Conservation (phyloP, 306 rosid species). For the Elaeagnus macrophylla region DNA sequence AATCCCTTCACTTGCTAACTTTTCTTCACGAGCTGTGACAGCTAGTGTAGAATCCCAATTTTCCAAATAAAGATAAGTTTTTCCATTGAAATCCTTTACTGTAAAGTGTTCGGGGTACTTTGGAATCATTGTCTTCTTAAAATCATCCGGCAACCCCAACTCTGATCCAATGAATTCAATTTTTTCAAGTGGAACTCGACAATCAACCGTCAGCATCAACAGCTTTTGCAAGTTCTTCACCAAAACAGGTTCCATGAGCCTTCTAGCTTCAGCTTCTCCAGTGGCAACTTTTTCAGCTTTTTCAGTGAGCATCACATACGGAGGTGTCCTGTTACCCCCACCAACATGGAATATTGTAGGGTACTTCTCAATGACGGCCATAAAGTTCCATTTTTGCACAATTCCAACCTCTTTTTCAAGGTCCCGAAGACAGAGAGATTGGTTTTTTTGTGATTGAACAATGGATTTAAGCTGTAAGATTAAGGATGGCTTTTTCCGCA, state of each 20-base stretch:
- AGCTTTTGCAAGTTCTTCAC: slow-evolving; percentile 55
- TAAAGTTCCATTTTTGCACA: slow-evolving; percentile 82
- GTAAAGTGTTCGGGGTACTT: slow-evolving; percentile 56
- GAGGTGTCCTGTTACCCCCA: slow-evolving; percentile 38
- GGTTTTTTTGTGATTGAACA: slow-evolving; percentile 45
- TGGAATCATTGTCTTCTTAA: slow-evolving; percentile 38
- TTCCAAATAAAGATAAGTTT: slow-evolving; percentile 47
- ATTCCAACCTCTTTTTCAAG: slow-evolving; percentile 82
- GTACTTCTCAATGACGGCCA: slow-evolving; percentile 59
- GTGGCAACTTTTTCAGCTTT: slow-evolving; percentile 44
- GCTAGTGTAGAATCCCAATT: slow-evolving; percentile 74
- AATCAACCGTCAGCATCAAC: slow-evolving; percentile 68
- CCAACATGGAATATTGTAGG: slow-evolving; percentile 57
- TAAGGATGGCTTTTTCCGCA: slow-evolving; percentile 60
- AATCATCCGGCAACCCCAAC: slow-evolving; percentile 52
- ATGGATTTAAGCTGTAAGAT: slow-evolving; percentile 57
- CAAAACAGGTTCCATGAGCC: slow-evolving; percentile 63
- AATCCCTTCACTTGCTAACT: slow-evolving; percentile 32
- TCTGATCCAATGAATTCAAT: slow-evolving; percentile 45
- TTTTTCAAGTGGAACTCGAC: slow-evolving; percentile 47
- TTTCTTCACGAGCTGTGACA: slow-evolving; percentile 49
- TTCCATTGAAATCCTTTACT: slow-evolving; percentile 36
- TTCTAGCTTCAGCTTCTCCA: slow-evolving; percentile 38
- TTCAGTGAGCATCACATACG: slow-evolving; percentile 43
- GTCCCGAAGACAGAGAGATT: slow-evolving; percentile 40